Conservation (phyloP, 768 basidiomycete species). For the Psilocybe sp. region DNA sequence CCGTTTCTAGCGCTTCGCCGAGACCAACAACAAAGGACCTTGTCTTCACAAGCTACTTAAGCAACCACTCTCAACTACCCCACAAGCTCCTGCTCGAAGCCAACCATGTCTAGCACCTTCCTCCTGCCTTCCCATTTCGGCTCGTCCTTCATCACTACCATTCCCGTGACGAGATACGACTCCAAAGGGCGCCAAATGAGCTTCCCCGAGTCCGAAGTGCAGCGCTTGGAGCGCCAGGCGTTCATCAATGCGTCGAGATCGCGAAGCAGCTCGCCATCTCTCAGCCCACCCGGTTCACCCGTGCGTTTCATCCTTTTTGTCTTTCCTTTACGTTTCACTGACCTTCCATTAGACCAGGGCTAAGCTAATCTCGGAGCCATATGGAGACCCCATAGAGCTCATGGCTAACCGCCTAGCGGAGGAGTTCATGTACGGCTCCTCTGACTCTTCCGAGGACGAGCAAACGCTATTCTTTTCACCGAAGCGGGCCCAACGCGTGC, state of each 20-base stretch:
- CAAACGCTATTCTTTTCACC: constrained; percentile 13
- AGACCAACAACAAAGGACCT: neutral
- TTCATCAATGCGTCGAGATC: constrained; percentile 46
- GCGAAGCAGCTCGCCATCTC: constrained; percentile 16
- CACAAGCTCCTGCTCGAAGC: neutral
- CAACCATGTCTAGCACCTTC: constrained; percentile 16
- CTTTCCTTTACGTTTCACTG: neutral
- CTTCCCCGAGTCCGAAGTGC: constrained; percentile 42
- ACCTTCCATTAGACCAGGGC: constrained; percentile 10
- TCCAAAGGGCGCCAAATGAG: constrained; percentile 40
- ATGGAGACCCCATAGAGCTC: constrained; percentile 26
- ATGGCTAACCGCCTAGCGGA: constrained; percentile 25
- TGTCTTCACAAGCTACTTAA: neutral
- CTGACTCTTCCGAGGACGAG: constrained; percentile 17
- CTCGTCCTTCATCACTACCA: constrained; percentile 22
- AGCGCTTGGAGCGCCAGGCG: constrained; percentile 50
- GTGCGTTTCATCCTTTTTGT: constrained; percentile 14
- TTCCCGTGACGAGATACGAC: constrained; percentile 33
- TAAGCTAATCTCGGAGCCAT: constrained; percentile 21
- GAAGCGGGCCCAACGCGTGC: constrained; percentile 6
- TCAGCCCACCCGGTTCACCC: constrained; percentile 16
- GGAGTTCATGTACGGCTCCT: constrained; percentile 13
- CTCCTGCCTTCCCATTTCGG: constrained; percentile 21
- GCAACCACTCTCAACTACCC: neutral
- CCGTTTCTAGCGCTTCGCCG: constrained; percentile 2